Percentiles rank a stretch among this genome's conserved stretches.
These are phyloP conservation scores for Cucumis sativus DNA, from an alignment of 306 rosid species.

Conservation along the genomic window DNA sequence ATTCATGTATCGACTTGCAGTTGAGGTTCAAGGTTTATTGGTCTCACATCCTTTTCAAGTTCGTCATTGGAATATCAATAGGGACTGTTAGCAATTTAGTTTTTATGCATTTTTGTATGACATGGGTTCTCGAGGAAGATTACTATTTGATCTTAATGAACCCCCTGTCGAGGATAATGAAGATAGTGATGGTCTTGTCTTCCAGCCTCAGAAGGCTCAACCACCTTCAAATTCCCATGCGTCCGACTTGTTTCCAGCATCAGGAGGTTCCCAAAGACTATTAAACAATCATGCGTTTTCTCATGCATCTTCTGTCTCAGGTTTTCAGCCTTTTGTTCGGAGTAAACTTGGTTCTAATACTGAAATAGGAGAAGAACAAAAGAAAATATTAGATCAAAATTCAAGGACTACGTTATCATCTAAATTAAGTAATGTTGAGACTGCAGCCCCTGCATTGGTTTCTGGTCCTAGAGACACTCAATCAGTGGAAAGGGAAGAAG, in stretches of 20 bases:
- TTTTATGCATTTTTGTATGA: constrained; percentile 74
- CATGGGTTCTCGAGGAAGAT: constrained; percentile 96
- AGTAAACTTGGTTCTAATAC: constrained; percentile 34
- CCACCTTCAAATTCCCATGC: constrained; percentile 45
- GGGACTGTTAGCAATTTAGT: constrained; percentile 19
- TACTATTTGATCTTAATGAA: constrained; percentile 91
- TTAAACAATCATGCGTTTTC: constrained; percentile 59
- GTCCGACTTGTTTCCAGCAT: constrained; percentile 34
- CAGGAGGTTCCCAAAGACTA: constrained; percentile 46
- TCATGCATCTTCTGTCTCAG: constrained; percentile 78
- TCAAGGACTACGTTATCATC: constrained; percentile 18
- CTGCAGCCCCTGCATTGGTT: constrained; percentile 23
- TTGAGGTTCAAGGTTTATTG: constrained; percentile 14
- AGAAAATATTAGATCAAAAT: constrained; percentile 26
- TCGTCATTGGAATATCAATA: constrained; percentile 6
- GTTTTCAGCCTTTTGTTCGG: constrained; percentile 89
- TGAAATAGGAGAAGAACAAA: constrained; percentile 35
- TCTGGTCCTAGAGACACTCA: constrained; percentile 23
- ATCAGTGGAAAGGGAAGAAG: constrained; percentile 81
- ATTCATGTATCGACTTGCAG: constrained; percentile 12
- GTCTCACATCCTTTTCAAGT: neutral
- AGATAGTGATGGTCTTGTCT: constrained; percentile 32
- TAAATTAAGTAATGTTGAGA: constrained; percentile 25
- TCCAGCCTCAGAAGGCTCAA: constrained; percentile 64
- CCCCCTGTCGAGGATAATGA: constrained; percentile 79